Conservation (phyloP, 345 rosid species). For the Salix koriyanagi region DNA sequence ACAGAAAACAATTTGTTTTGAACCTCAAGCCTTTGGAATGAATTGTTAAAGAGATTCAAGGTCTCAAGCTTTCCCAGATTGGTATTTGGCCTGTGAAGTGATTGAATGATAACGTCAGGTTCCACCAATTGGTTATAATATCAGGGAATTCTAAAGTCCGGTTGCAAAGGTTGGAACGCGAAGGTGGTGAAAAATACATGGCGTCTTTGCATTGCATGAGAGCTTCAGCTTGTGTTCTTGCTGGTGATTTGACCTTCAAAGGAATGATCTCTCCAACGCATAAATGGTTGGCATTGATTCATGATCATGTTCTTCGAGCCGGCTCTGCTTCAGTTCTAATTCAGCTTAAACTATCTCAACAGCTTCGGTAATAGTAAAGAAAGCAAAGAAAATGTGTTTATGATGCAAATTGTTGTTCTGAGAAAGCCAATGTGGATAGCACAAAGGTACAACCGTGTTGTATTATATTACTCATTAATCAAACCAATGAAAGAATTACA, state of each 20-base stretch:
- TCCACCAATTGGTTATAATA: conserved; percentile 36
- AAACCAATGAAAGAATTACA: conserved; percentile 21
- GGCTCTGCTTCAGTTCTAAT: no score
- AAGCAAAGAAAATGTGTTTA: no score
- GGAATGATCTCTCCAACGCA: conserved; percentile 15
- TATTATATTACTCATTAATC: conserved; percentile 7
- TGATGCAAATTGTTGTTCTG: no score
- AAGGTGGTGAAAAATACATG: conserved; percentile 27
- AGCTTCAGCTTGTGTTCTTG: conserved; percentile 51
- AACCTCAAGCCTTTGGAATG: conserved; percentile 27
- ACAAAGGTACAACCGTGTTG: not conserved
- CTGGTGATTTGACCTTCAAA: conserved; percentile 29
- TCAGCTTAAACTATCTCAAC: no score
- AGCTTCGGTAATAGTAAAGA: no score
- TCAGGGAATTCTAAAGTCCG: conserved; percentile 54
- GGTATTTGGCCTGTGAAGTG: conserved; percentile 31
- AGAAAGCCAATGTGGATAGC: no score
- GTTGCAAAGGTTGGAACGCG: conserved; percentile 54
- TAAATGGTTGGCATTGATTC: no score
- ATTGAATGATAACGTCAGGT: conserved; percentile 49
- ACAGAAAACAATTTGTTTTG: conserved; percentile 44
- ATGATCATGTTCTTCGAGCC: no score
- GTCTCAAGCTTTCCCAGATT: conserved; percentile 42
- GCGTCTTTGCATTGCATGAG: conserved; percentile 52
- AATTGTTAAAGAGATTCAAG: conserved; percentile 40